Evolutionary conservation across 495 filamentous ascomycete genomes (phyloP), one percentile per base, ranked within the genome.

Genomic region (Talaromyces trachyspermus): DNA sequence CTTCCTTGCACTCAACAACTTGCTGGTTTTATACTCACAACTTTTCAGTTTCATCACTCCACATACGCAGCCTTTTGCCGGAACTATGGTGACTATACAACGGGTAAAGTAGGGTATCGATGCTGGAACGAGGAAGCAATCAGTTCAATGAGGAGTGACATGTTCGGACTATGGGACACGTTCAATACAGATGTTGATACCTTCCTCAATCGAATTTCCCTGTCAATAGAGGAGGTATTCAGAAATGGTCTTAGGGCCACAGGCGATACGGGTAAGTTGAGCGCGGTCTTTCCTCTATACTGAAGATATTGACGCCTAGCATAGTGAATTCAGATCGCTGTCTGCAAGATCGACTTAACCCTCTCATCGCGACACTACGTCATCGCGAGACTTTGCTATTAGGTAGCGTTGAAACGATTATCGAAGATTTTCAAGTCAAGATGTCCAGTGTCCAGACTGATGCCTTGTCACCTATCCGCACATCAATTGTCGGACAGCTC

Each of bases 21-120:
- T 19, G 27, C 20, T 41, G 10, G n/a, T 24, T 25, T 14, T 41
- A 41, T 11, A 25, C 22, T 41, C 38, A 41, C 38, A 42, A 3
- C 41, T 42, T 48, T 54, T 15, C 20, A 66, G 63, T 62, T 54
- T 55, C 33, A 50, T 19, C 44, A 45, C 17, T 0, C 7, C n/a
- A 54, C 57, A 6, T 64, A 64, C 38, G 42, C 54, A 3, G 61
- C 61, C 10, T 60, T 50, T 10, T 62, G 59, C 33, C 55, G 55
- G 14, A 56, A 62, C 3, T 48, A 62, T 23, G 57, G 59, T 5
- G 49, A 46, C 1, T 49, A 63, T 32, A 6, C 20, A 7, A 51
- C 51, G 17, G 4, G 7, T 9, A 20, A 9, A 0, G 45, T 29
- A 12, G 35, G 35, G 6, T 33, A 33, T 42, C 54, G 37, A 37